Evolutionary conservation across 805 yeast species (phyloP).

Genomic region (Candida ipomoeae): DNA sequence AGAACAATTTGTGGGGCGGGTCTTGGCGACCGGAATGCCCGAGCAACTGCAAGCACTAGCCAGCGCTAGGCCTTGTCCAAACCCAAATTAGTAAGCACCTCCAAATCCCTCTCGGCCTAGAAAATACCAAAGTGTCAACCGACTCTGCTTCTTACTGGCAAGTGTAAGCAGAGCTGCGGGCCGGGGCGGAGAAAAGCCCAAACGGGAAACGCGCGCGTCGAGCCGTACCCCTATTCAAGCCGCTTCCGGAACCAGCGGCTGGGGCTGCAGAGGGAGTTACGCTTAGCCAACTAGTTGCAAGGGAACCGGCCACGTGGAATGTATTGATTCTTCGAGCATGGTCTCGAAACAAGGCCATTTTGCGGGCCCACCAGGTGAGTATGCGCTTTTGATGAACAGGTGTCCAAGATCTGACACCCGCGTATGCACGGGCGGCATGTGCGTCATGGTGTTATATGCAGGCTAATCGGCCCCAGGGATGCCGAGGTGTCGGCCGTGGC

Average conservation of each 20-base stretch:
- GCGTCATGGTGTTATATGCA: no score
- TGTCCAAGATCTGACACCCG: constrained; percentile 1
- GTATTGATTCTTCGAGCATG: no score
- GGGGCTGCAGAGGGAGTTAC: background rate
- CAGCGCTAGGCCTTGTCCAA: no score
- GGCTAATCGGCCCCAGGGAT: background rate
- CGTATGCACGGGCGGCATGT: background rate
- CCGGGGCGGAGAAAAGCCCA: background rate
- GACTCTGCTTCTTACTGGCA: background rate
- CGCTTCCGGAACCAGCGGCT: background rate
- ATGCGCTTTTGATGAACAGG: background rate
- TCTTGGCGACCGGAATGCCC: no score
- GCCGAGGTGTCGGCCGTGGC: background rate
- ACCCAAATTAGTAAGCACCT: no score
- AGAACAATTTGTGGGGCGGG: no score
- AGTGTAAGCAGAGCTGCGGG: background rate
- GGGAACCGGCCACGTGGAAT: no score
- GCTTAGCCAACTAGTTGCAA: background rate
- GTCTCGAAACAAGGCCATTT: no score
- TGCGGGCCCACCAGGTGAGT: background rate
- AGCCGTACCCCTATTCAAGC: background rate
- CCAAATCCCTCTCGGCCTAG: no score
- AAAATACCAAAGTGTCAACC: no score
- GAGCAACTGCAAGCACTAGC: no score
- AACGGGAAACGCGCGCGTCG: background rate